Base-by-base conservation (phyloP, 345 rosid species). In the Kandelia obovata region DNA sequence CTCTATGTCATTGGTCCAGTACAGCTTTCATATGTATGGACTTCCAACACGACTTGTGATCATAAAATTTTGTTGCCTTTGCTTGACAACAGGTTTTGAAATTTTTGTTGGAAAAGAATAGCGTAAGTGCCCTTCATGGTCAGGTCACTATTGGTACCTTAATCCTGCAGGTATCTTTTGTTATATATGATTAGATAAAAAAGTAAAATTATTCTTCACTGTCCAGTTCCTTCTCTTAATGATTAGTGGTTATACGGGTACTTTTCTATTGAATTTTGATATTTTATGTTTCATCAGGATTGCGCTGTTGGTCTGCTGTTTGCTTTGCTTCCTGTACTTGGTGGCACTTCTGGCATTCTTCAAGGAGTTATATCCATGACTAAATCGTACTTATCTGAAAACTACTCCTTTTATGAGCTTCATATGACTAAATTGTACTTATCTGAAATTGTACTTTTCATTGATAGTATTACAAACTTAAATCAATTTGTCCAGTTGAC, bases 251-350 rank as follows among this genome's bases (percentile, higher is more conserved):
- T 53, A 57, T 20, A 31, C 6, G 35, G 37, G 10, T 34, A 46
- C 51, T 26, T 57, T 30, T 62, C 27, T 43, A 55, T 63, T 65
- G 65, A 25, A 53, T 53, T 53, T 7, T 53, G 27, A 53, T 8
- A n/a, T 25, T 51, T 69, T 64, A 26, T 66, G 28, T 53, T 66
- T 35, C 66, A 37, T 65, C 82, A 92, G 97, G 97, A 92, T 70
- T 92, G 97, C 84, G 96, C 93, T 31, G 97, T 89, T 70, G 97
- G 96, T 35, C 86, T 92, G 87, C 84, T 92, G 71, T 92, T 92
- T 83, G 97, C 97, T 76, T 79, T 92, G 76, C 97, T 92, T 61
- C 97, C 96, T 15, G 89, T 92, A 74, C 92, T 89, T 71, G 96
- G 96, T 73, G 97, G 97, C 60, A 84, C 89, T 59, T 92, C 93